phyloP scores from a whole-genome alignment of 1,139 yeast species.

The Saccharomyces hybrid region DNA sequence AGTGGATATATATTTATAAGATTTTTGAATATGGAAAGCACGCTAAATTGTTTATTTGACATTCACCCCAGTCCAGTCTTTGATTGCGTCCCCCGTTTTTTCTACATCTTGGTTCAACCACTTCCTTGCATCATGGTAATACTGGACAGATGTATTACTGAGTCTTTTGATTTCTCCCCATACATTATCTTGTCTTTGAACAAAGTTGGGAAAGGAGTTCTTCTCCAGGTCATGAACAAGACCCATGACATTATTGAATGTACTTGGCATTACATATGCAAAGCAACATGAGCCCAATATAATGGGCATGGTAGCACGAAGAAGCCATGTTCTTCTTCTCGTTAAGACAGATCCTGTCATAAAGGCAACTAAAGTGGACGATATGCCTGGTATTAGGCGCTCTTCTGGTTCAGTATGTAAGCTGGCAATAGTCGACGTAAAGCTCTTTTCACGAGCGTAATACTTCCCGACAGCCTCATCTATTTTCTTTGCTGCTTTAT shows the following conservation, averaged over 20 bases:
- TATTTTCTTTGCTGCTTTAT: slow-evolving; percentile 34
- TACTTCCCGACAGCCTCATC: slow-evolving; percentile 44
- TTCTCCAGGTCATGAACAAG: slow-evolving; percentile 64
- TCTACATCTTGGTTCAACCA: slow-evolving; percentile 37
- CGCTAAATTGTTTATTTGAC: slow-evolving; percentile 1
- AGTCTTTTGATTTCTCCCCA: not conserved
- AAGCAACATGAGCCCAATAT: slow-evolving; percentile 64
- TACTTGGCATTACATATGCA: slow-evolving; percentile 67
- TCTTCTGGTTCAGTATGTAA: slow-evolving; percentile 62
- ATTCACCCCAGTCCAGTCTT: slow-evolving; percentile 18
- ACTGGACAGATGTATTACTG: not conserved
- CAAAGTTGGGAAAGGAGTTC: slow-evolving; percentile 55
- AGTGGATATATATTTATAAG: not conserved
- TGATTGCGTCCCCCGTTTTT: slow-evolving; percentile 7
- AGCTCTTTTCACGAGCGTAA: slow-evolving; percentile 55
- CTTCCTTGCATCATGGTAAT: slow-evolving; percentile 34
- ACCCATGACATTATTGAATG: slow-evolving; percentile 57
- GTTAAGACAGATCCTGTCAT: slow-evolving; percentile 76
- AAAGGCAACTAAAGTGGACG: slow-evolving; percentile 64
- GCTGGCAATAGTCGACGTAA: slow-evolving; percentile 59
- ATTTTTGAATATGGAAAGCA: not conserved
- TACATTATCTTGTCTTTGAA: slow-evolving; percentile 56
- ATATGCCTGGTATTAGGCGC: slow-evolving; percentile 66
- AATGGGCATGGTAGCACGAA: slow-evolving; percentile 57
- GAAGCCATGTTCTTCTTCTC: slow-evolving; percentile 54